Conservation (phyloP, 257 asterid genomes). For the Nicotiana knightiana region DNA sequence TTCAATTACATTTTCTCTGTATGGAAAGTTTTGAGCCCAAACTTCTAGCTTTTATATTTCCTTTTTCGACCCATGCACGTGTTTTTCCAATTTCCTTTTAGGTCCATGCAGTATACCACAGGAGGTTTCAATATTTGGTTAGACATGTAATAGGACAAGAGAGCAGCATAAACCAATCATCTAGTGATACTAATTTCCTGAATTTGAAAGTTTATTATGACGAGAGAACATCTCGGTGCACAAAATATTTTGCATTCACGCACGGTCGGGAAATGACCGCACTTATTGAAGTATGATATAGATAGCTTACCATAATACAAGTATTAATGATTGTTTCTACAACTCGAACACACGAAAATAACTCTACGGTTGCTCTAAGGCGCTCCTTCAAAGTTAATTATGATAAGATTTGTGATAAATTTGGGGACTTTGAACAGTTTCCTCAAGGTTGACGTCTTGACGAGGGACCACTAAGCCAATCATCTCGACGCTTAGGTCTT, state of each 20-base stretch:
- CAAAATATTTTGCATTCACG: too few relatives aligned
- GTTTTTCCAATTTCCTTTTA: background rate
- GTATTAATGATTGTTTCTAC: too few relatives aligned
- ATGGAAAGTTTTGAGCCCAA: background rate
- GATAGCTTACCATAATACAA: too few relatives aligned
- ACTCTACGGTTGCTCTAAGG: too few relatives aligned
- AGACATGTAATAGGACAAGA: background rate
- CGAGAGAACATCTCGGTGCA: accelerated
- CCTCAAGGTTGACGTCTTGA: background rate
- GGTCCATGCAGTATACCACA: background rate
- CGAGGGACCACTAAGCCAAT: conserved; percentile 1
- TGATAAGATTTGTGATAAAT: too few relatives aligned
- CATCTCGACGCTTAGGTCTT: background rate
- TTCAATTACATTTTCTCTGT: background rate
- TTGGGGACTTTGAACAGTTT: background rate
- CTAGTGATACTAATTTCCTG: background rate
- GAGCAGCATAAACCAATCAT: background rate
- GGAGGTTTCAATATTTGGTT: background rate
- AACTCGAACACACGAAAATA: too few relatives aligned
- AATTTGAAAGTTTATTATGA: background rate
- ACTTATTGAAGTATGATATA: too few relatives aligned
- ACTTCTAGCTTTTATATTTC: background rate
- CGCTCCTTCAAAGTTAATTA: too few relatives aligned
- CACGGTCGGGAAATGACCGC: too few relatives aligned
- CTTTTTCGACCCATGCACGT: background rate